Evolutionary conservation across 768 basidiomycete species (phyloP).

Genomic region (Pulveroboletus ravenelii): DNA sequence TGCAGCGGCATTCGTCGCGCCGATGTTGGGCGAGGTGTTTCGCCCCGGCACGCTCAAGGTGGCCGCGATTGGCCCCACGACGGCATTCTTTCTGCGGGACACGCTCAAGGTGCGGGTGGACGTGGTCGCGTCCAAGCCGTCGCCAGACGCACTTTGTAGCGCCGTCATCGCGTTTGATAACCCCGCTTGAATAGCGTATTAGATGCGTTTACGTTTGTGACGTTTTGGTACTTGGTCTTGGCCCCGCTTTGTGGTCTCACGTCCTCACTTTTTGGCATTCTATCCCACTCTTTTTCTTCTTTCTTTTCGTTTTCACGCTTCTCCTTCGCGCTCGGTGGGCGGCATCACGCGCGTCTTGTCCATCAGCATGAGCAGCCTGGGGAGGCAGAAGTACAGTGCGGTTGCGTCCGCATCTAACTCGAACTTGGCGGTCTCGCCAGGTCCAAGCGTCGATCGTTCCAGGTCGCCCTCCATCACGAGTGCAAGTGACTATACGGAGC

Average conservation of each 20-base stretch:
- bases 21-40: constrained; percentile 46
- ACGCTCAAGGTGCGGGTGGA: constrained; percentile 46
- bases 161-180: constrained; percentile 26
- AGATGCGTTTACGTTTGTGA: constrained; percentile 10
- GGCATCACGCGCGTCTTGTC: not conserved
- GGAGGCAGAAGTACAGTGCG: constrained; percentile 25
- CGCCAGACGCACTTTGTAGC: constrained; percentile 43
- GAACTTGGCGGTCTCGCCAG: constrained; percentile 16
- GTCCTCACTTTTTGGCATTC: not conserved
- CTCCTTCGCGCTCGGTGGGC: not conserved
- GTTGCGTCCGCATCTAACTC: constrained; percentile 24
- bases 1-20: constrained; percentile 52
- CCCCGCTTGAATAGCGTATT: constrained; percentile 1
- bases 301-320: not conserved
- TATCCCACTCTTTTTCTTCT: constrained; percentile 16
- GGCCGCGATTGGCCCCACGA: constrained; percentile 70
- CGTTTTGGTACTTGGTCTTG: not conserved
- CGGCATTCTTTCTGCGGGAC: constrained; percentile 46
- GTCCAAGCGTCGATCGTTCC: constrained; percentile 9
- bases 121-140: constrained; percentile 52
- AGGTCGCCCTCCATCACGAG: constrained; percentile 19
- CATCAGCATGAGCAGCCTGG: constrained; percentile 22
- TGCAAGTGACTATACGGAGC: constrained; percentile 15
- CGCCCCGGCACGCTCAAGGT: constrained; percentile 29
- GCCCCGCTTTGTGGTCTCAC: not conserved